phyloP scores from a whole-genome alignment of 345 rosid species.

The Euclidium syriacum region DNA sequence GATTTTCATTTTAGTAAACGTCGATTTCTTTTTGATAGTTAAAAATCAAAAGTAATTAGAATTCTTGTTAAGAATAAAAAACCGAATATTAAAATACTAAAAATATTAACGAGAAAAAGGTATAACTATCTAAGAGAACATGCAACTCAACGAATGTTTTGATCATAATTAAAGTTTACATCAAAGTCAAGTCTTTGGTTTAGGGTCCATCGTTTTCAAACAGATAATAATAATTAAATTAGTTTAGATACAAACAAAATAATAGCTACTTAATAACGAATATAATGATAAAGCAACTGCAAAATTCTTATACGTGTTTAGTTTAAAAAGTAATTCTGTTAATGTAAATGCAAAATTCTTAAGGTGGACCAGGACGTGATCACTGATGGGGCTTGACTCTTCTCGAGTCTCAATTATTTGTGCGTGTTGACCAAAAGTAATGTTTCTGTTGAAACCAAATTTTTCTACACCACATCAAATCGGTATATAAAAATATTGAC shows the following conservation, averaged over 20 bases:
- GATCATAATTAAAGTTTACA: not conserved
- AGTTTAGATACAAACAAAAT: not conserved
- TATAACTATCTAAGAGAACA: not conserved
- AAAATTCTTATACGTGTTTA: not conserved
- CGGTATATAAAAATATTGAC: not conserved
- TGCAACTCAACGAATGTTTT: not conserved
- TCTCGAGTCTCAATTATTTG: slow-evolving; percentile 24
- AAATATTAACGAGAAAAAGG: not conserved
- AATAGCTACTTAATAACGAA: not conserved
- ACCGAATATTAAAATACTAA: not conserved
- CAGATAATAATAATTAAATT: not conserved
- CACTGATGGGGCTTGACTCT: not conserved
- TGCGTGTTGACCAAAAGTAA: slow-evolving; percentile 27
- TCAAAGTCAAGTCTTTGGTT: slow-evolving; percentile 1
- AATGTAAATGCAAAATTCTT: not conserved
- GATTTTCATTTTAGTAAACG: no score
- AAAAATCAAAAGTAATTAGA: no score
- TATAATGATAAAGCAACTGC: not conserved
- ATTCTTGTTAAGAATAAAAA: no score
- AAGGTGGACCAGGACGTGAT: slow-evolving; percentile 16
- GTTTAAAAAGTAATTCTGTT: not conserved
- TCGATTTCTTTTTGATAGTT: no score
- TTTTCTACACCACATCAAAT: not conserved
- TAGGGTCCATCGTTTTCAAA: not conserved
- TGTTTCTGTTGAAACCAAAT: not conserved